These are phyloP conservation scores for Leccinum boreale DNA, from an alignment of 768 basidiomycete genomes.

Conservation along the genomic window DNA sequence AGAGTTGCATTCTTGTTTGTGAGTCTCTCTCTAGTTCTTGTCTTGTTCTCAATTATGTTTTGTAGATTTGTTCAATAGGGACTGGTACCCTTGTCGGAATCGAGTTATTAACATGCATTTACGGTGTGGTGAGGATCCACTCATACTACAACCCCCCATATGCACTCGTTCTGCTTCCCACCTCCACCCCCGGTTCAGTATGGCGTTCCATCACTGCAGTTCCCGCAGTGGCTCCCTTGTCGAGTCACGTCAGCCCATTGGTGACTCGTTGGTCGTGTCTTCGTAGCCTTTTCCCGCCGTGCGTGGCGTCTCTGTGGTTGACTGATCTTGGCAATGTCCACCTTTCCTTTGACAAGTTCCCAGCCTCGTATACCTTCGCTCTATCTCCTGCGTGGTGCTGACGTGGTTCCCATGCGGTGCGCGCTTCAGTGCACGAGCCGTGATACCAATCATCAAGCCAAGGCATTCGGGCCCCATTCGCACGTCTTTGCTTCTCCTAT, in stretches of 20 bases:
- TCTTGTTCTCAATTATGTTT: constrained; percentile 5
- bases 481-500: constrained; percentile 3
- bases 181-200: constrained; percentile 2
- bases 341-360: not conserved
- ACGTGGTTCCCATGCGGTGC: not conserved
- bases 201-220: not conserved
- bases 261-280: constrained; percentile 14
- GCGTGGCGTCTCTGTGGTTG: not conserved
- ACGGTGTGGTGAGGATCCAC: not conserved
- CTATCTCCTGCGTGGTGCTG: constrained; percentile 4
- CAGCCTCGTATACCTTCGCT: not conserved
- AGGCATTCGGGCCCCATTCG: constrained; percentile 3
- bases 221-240: constrained; percentile 15
- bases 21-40: not conserved
- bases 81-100: constrained; percentile 20
- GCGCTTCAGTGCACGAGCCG: constrained; percentile 1
- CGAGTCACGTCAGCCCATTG: constrained; percentile 7
- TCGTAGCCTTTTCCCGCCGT: not conserved
- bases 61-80: constrained; percentile 18
- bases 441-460: constrained; percentile 6
- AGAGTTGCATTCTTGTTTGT: constrained; percentile 14
- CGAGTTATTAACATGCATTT: not conserved
- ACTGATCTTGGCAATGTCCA: not conserved
- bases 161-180: constrained; percentile 9
- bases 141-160: not conserved